phyloP scores from a whole-genome alignment of 169 alveolate genomes.

The Eimeria zaria region DNA sequence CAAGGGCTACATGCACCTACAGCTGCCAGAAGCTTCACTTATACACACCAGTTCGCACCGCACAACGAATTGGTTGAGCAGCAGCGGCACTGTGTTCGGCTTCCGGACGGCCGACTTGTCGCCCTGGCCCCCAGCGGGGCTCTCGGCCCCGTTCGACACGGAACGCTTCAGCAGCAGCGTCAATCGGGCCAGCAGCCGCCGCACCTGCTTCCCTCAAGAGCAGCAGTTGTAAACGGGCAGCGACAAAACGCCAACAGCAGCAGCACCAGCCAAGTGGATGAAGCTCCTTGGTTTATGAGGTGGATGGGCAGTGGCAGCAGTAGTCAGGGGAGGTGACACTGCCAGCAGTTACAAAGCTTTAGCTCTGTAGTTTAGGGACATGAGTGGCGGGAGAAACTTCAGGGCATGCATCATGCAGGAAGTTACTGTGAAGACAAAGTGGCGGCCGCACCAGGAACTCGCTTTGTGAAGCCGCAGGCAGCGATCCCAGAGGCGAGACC shows the following conservation, averaged over 20 bases:
- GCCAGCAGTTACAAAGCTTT: constrained; percentile 9
- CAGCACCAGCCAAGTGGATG: constrained; percentile 18
- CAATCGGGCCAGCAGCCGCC: constrained; percentile 1
- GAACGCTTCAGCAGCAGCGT: constrained; percentile 28
- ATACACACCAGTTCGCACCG: constrained; percentile 23
- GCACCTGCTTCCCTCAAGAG: constrained; percentile 13
- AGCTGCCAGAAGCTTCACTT: constrained; percentile 16
- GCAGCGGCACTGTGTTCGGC: constrained; percentile 65
- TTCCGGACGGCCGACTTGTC: constrained; percentile 55
- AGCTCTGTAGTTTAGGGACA: background rate
- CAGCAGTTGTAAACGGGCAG: constrained; percentile 35
- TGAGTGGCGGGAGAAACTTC: background rate
- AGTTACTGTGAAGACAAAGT: background rate
- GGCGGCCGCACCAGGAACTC: background rate
- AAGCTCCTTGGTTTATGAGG: constrained; percentile 28
- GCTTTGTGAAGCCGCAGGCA: background rate
- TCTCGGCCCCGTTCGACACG: constrained; percentile 44
- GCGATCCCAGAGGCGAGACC: constrained; percentile 13
- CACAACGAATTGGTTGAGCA: constrained; percentile 25
- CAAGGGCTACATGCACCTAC: constrained; percentile 13
- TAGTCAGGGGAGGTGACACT: constrained; percentile 34
- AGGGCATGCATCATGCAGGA: background rate
- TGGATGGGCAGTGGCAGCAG: constrained; percentile 75
- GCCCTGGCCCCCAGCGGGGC: constrained; percentile 58
- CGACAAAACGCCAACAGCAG: constrained; percentile 17